These are phyloP conservation scores for Cercophora newfieldiana DNA, from an alignment of 495 filamentous ascomycete species.

Conservation along the genomic window DNA sequence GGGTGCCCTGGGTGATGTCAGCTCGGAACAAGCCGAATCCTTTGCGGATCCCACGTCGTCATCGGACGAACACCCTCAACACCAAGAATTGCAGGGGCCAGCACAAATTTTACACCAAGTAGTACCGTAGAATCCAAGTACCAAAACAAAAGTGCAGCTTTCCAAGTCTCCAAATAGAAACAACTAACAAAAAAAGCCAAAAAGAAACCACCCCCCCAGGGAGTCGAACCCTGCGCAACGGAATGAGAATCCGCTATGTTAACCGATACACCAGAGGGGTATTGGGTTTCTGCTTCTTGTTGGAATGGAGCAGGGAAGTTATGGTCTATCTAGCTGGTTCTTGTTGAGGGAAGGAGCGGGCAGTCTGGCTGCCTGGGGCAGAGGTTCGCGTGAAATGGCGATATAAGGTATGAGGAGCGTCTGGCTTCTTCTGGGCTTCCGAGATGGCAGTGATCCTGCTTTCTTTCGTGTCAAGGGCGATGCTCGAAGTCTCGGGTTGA, in stretches of 20 bases:
- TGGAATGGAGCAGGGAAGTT: background rate
- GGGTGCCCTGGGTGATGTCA: background rate
- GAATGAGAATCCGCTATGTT: slow-evolving; percentile 25
- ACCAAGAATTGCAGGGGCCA: background rate
- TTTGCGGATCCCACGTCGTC: background rate
- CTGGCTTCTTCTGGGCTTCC: background rate
- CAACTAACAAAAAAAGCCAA: slow-evolving; percentile 2
- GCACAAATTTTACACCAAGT: no score
- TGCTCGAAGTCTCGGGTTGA: no score
- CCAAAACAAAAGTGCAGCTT: background rate
- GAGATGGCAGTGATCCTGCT: no score
- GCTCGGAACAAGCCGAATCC: background rate
- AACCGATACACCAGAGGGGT: slow-evolving; percentile 28
- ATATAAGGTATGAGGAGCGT: background rate
- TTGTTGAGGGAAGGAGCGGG: background rate
- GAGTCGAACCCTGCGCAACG: slow-evolving; percentile 25
- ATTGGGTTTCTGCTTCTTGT: background rate
- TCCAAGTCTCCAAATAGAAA: background rate
- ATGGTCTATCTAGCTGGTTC: background rate
- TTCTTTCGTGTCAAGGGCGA: no score
- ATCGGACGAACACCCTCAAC: background rate
- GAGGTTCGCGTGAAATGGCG: no score
- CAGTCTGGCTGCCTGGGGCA: background rate
- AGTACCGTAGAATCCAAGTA: no score
- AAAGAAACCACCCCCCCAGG: slow-evolving; percentile 18